These are phyloP conservation scores for Hypericum perforatum DNA, from an alignment of 345 rosid species.

Conservation along the genomic window DNA sequence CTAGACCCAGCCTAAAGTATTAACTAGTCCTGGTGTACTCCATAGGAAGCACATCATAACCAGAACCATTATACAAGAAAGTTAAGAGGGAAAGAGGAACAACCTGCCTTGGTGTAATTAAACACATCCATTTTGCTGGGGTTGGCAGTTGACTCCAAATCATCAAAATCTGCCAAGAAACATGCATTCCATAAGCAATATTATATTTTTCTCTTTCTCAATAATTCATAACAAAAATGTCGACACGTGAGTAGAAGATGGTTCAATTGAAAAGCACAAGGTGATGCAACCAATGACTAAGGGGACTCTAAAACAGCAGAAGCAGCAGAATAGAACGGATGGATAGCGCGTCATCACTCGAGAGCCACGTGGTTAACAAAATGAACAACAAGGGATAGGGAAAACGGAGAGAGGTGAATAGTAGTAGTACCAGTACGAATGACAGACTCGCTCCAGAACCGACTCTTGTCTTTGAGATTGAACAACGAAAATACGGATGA, in stretches of 20 bases:
- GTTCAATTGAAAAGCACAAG: not conserved
- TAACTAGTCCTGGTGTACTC: too few species aligned
- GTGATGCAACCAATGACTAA: not conserved
- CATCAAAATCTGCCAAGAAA: constrained; percentile 35
- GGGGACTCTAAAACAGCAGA: too few species aligned
- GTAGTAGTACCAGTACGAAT: constrained; percentile 43
- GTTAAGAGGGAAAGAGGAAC: constrained; percentile 8
- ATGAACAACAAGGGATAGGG: not conserved
- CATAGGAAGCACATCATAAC: too few species aligned
- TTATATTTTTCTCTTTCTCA: too few species aligned
- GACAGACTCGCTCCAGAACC: constrained; percentile 88
- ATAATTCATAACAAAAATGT: too few species aligned
- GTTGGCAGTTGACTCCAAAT: constrained; percentile 43
- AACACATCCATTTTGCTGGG: constrained; percentile 38
- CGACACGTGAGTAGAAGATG: not conserved
- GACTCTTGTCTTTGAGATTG: constrained; percentile 76
- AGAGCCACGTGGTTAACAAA: too few species aligned
- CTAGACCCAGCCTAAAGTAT: too few species aligned
- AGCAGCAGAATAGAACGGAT: too few species aligned
- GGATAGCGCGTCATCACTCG: too few species aligned
- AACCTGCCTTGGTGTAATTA: constrained; percentile 85
- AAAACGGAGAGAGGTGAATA: not conserved
- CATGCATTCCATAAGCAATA: too few species aligned
- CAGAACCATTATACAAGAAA: not conserved
- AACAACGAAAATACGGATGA: constrained; percentile 81